Evolutionary conservation across 371 early-diverging fungal species (phyloP).

Genomic region (Apophysomyces ossiformis): DNA sequence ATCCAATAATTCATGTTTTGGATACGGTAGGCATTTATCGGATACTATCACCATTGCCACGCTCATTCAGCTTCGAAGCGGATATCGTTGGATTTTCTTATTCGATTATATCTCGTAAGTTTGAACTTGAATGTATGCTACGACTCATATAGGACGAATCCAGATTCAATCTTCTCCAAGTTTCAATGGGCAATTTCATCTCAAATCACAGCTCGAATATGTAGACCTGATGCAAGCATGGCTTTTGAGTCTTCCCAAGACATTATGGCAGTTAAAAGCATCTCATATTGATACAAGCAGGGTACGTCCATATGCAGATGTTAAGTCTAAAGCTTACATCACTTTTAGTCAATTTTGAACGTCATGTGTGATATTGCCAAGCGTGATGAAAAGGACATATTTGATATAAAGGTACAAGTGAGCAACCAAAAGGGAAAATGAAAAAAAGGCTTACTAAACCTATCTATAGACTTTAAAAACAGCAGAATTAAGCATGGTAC

Average conservation of each 20-base stretch:
- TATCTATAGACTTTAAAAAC: conserved; percentile 33
- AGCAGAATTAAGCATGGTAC: conserved; percentile 44
- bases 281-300: conserved; percentile 52
- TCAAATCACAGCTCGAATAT: conserved; percentile 24
- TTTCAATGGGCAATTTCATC: conserved; percentile 41
- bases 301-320: conserved; percentile 33
- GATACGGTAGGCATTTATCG: conserved; percentile 31
- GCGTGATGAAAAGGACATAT: conserved; percentile 33
- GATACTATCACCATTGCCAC: conserved; percentile 41
- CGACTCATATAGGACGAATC: not conserved
- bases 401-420: conserved; percentile 28
- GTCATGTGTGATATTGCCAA: conserved; percentile 41
- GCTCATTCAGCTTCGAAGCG: conserved; percentile 44
- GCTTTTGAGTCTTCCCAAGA: conserved; percentile 56
- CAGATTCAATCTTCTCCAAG: conserved; percentile 48
- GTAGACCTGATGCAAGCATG: conserved; percentile 33
- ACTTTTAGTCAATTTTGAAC: conserved; percentile 29
- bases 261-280: conserved; percentile 58
- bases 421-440: not conserved
- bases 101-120: conserved; percentile 43
- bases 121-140: not conserved
- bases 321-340: conserved; percentile 21
- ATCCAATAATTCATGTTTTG: conserved; percentile 26
- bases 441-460: not conserved
- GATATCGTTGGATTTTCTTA: conserved; percentile 45